phyloP scores from a whole-genome alignment of 768 basidiomycete genomes.

The Russula lepida region DNA sequence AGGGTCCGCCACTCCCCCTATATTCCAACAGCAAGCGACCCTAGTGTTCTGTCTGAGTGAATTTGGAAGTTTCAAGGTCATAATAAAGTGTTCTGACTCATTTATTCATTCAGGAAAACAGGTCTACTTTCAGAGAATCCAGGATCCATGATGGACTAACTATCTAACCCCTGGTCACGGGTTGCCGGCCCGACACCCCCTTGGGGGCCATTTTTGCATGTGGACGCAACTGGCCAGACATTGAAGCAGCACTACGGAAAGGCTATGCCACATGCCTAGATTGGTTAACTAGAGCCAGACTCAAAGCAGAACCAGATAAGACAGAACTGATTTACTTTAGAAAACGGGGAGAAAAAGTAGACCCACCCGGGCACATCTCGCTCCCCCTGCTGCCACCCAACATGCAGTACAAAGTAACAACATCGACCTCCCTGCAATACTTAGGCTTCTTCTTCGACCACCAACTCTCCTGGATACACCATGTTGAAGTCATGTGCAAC shows the following conservation, averaged over 20 bases:
- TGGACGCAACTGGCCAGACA: background rate
- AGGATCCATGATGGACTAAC: too few species aligned
- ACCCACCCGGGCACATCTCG: background rate
- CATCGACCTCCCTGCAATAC: background rate
- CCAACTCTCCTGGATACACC: background rate
- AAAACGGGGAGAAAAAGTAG: background rate
- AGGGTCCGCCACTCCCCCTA: too few species aligned
- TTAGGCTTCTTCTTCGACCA: background rate
- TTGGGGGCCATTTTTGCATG: background rate
- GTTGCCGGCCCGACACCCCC: too few species aligned
- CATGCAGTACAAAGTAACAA: background rate
- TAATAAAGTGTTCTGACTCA: too few species aligned
- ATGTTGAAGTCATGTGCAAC: too few species aligned
- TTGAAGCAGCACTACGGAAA: background rate
- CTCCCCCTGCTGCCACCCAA: background rate
- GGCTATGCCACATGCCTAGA: background rate
- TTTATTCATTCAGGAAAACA: too few species aligned
- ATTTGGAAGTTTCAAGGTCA: too few species aligned
- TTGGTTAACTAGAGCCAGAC: background rate
- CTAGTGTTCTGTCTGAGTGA: too few species aligned
- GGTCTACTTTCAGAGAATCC: too few species aligned
- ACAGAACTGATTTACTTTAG: background rate
- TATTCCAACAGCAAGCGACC: too few species aligned
- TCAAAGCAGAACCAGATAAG: background rate
- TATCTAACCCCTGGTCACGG: too few species aligned